A percentile compares a stretch with the other conserved stretches of the same genome.
Evolutionary conservation across 768 basidiomycete genomes (phyloP).

Genomic region (Leccinum fibrillosum): DNA sequence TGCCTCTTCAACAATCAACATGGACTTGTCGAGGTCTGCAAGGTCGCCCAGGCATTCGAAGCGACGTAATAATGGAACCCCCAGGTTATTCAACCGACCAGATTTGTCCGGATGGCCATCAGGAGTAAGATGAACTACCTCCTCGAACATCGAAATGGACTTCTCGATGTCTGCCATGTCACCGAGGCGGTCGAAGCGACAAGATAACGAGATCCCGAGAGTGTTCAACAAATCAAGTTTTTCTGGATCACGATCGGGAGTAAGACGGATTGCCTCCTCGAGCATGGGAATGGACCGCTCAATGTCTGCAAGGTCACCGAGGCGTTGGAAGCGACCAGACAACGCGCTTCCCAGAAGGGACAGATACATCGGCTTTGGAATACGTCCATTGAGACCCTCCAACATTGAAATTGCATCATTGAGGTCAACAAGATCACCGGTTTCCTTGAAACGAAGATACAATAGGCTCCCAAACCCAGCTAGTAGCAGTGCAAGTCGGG

Average conservation of each 20-base stretch:
- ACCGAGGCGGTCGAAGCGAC: neutral
- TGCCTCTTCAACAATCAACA: neutral
- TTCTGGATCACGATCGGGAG: neutral
- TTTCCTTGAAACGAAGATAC: neutral
- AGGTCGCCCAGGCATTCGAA: neutral
- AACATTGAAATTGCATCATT: neutral
- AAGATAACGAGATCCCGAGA: neutral
- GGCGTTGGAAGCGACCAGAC: neutral
- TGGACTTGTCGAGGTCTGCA: neutral
- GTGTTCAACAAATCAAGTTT: neutral
- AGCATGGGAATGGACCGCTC: neutral
- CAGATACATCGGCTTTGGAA: neutral
- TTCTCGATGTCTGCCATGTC: neutral
- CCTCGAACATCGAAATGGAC: neutral
- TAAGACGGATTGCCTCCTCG: neutral
- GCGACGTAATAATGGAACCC: neutral
- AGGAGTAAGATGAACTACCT: neutral
- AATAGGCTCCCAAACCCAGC: neutral
- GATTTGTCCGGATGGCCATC: neutral
- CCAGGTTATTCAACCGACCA: neutral
- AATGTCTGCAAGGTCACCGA: neutral
- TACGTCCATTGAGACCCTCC: neutral
- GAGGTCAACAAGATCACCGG: neutral
- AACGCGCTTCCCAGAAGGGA: neutral
- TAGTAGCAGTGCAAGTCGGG: neutral